phyloP scores from a whole-genome alignment of 768 basidiomycete species.

The Lactarius akahatsu region DNA sequence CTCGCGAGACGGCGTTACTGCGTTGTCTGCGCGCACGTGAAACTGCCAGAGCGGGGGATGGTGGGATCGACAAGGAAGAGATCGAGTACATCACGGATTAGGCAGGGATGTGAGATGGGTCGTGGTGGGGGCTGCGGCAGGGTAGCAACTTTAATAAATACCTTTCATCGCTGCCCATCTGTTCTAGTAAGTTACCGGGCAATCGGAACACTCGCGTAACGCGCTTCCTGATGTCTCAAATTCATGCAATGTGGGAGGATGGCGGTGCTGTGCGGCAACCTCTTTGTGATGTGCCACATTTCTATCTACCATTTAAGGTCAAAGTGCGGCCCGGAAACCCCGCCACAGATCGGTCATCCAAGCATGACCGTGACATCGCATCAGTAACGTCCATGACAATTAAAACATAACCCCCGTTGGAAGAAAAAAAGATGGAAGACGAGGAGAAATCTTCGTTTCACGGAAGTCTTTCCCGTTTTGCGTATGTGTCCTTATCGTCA shows the following conservation, averaged over 20 bases:
- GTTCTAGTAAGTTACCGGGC: not conserved
- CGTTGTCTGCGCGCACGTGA: slow-evolving; percentile 19
- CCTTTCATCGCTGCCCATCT: not conserved
- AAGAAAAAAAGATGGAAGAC: slow-evolving; percentile 2
- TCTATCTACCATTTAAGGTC: not conserved
- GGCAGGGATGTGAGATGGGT: not conserved
- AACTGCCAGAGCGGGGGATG: not conserved
- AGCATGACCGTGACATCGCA: slow-evolving; percentile 19
- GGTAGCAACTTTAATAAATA: not conserved
- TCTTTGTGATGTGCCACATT: not conserved
- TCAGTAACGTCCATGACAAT: not conserved
- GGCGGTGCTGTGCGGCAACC: too few species aligned
- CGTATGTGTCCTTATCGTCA: not conserved
- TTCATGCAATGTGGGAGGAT: not conserved
- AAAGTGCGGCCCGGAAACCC: not conserved
- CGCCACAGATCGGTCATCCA: not conserved
- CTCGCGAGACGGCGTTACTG: slow-evolving; percentile 15
- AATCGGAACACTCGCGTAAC: not conserved
- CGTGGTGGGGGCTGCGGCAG: not conserved
- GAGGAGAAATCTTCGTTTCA: slow-evolving; percentile 5
- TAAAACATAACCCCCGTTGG: not conserved
- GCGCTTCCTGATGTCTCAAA: not conserved
- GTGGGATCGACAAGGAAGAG: not conserved
- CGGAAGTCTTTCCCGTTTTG: slow-evolving; percentile 11
- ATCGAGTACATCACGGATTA: not conserved